phyloP scores from a whole-genome alignment of 2,329 filamentous ascomycete genomes.

The Leptographium wingfieldii region DNA sequence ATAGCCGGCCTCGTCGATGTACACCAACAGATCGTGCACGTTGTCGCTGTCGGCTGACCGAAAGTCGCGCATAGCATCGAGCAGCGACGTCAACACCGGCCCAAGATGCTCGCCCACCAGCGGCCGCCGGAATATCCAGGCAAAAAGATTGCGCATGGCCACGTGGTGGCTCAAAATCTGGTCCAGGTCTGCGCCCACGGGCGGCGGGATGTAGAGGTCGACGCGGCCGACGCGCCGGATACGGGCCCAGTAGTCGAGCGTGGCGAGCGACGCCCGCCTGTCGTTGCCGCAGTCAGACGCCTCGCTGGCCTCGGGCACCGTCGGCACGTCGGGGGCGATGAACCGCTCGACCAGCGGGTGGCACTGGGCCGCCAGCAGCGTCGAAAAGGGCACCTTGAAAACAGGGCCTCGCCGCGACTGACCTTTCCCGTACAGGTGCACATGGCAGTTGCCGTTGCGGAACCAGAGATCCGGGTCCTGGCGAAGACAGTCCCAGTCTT shows the following conservation, averaged over 20 bases:
- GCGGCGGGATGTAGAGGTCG: conserved; percentile 60
- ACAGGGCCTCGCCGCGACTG: conserved; percentile 54
- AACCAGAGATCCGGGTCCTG: conserved; percentile 65
- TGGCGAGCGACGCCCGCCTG: conserved; percentile 10
- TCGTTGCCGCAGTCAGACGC: neutral
- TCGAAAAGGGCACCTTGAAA: conserved; percentile 50
- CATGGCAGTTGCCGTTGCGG: conserved; percentile 52
- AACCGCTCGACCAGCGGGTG: conserved; percentile 45
- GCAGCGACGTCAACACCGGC: conserved; percentile 47
- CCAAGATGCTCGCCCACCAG: conserved; percentile 58
- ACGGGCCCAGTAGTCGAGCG: conserved; percentile 10
- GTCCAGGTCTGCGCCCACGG: conserved; percentile 36
- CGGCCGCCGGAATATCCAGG: conserved; percentile 52
- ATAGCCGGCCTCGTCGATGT: conserved; percentile 59
- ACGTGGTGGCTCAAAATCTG: conserved; percentile 51
- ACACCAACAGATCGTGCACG: conserved; percentile 47
- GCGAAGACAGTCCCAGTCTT: conserved; percentile 33
- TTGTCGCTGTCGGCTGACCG: conserved; percentile 39
- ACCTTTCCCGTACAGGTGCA: conserved; percentile 55
- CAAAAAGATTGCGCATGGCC: conserved; percentile 63
- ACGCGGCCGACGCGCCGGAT: conserved; percentile 18
- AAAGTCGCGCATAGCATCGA: conserved; percentile 52
- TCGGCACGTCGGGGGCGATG: conserved; percentile 22
- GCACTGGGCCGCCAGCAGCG: conserved; percentile 45
- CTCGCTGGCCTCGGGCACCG: neutral